Base-by-base conservation (phyloP, 192 early-diverging fungal species). In the Coemansia sp. region DNA sequence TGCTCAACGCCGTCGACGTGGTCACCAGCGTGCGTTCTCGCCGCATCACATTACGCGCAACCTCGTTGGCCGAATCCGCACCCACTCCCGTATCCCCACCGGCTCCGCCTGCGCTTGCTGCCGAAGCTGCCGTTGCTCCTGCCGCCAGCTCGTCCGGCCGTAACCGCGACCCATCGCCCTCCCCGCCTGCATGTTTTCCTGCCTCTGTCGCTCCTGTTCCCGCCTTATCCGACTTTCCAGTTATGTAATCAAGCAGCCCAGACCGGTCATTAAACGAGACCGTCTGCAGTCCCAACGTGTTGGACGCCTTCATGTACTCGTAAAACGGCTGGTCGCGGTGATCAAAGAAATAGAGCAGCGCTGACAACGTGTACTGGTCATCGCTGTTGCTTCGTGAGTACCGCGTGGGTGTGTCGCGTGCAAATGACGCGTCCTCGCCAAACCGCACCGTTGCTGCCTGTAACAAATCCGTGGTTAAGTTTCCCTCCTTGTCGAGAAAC, bases 231-330 rank as follows among this genome's bases (percentile, higher is more conserved):
- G 79, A 62, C 32, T 81, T 80, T 15, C 81, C 87, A 0, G 85
- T 89, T 40, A 95, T 61, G 48, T 90, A 89, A 46, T 88, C 87
- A 12, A 90, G 60, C 18, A 93, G 74, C 12, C 83, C 71, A 45
- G 69, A 73, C 43, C 88, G 79, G 65, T 94, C 91, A 39, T 88
- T 71, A 59, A 91, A 87, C 0, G 84, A 85, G 26, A 95, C 83
- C 15, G 83, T 81, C 20, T 80, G 82, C 32, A 86, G 74, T 5
- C 80, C 82, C 50, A 82, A 73, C 6, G 72, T 66, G 40, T 79
- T 80, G 44, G 82, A 69, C 52, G 79, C 75, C 53, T 86, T 81
- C 42, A 90, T 81, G 69, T 93, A 95, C 48, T 83, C 82, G 48
- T 87, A 71, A 17, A 88, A 87, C 51, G 83, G 84, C 46, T 84